Evolutionary conservation across 2,329 filamentous ascomycete species (phyloP).

Genomic region (Diaporthe vaccinii): DNA sequence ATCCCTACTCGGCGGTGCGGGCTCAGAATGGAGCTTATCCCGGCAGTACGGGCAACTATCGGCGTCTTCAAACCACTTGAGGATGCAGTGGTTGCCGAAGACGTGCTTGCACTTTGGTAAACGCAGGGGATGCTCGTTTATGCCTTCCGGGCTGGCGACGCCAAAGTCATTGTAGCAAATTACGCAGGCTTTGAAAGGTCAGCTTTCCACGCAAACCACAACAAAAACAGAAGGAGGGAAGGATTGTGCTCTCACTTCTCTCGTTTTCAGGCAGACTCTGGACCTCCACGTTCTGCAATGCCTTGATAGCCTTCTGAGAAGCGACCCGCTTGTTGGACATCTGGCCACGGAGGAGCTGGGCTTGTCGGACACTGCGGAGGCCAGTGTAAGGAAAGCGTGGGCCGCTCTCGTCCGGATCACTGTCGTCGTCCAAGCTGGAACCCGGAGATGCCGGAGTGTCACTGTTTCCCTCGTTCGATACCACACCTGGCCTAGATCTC

Average conservation of each 20-base stretch:
- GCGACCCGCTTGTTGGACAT: conserved; percentile 60
- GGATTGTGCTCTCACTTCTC: conserved; percentile 56
- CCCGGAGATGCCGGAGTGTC: conserved; percentile 16
- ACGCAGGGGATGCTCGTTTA: conserved; percentile 68
- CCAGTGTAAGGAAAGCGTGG: conserved; percentile 46
- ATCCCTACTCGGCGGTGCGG: conserved; percentile 45
- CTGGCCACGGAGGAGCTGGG: conserved; percentile 61
- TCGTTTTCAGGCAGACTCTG: conserved; percentile 61
- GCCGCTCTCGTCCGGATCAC: conserved; percentile 50
- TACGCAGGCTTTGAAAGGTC: conserved; percentile 62
- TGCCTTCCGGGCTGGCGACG: conserved; percentile 68
- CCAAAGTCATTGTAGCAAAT: conserved; percentile 77
- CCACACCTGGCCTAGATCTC: conserved; percentile 36
- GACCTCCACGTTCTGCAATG: conserved; percentile 61
- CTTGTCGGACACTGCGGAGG: conserved; percentile 34
- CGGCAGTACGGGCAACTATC: conserved; percentile 76
- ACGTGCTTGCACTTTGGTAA: conserved; percentile 74
- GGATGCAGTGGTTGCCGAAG: conserved; percentile 75
- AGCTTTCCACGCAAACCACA: conserved; percentile 6
- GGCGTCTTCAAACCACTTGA: conserved; percentile 74
- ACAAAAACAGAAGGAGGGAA: conserved; percentile 36
- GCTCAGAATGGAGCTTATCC: conserved; percentile 69
- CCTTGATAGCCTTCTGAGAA: conserved; percentile 60
- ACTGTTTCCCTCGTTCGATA: conserved; percentile 9
- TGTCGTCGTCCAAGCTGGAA: conserved; percentile 39